phyloP scores from a whole-genome alignment of 225 moss, liverwort and hornwort genomes.

The Pseudisothecium myosuroides region DNA sequence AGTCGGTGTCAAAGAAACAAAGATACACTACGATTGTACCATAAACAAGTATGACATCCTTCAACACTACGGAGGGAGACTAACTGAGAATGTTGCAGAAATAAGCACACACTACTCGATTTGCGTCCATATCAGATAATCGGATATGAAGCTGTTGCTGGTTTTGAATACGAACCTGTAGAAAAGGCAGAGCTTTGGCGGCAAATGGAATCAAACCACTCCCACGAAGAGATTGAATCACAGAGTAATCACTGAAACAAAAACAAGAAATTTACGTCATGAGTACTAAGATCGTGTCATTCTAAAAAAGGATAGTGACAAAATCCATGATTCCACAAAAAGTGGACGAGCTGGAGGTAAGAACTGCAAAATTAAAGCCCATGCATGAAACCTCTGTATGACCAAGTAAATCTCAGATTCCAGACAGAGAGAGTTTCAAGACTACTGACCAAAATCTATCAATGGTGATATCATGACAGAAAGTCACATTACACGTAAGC shows the following conservation, averaged over 20 bases:
- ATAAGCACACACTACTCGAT: neutral
- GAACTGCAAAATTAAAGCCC: neutral
- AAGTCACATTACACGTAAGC: neutral
- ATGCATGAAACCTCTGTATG: neutral
- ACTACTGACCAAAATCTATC: neutral
- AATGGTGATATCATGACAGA: neutral
- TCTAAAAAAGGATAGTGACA: neutral
- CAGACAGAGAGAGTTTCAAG: neutral
- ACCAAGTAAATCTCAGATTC: neutral
- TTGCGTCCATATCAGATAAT: neutral
- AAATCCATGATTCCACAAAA: neutral
- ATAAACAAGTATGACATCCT: neutral
- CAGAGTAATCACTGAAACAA: conserved; percentile 63
- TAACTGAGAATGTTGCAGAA: neutral
- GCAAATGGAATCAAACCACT: conserved; percentile 92
- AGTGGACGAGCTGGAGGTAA: neutral
- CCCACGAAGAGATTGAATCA: conserved; percentile 74
- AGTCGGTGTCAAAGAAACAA: neutral
- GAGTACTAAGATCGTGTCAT: neutral
- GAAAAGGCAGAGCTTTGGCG: conserved; percentile 64
- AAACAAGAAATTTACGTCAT: neutral
- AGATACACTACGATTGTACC: neutral
- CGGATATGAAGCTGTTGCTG: neutral
- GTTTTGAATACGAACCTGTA: conserved; percentile 48
- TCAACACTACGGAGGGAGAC: neutral